A percentile compares a stretch with the other conserved stretches of the same genome.
Evolutionary conservation across 202 grass and related monocot genomes (phyloP).

Genomic region (Setaria viridis): DNA sequence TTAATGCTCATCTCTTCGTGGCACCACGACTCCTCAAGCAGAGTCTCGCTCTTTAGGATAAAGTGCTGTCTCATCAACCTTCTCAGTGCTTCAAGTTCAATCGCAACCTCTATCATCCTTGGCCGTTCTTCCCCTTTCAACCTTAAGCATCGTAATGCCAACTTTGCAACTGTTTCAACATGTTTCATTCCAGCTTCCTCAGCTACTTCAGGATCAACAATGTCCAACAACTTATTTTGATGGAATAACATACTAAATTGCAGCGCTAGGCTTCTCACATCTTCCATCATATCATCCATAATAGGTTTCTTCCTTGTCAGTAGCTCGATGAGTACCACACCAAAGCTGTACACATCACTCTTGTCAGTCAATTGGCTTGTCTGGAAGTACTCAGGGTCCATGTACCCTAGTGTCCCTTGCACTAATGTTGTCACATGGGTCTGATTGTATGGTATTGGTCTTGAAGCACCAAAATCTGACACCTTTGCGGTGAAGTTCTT

Average conservation of each 20-base stretch:
- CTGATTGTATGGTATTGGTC: slow-evolving; percentile 59
- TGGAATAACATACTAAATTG: slow-evolving; percentile 52
- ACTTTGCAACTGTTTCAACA: slow-evolving; percentile 55
- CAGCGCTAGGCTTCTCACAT: slow-evolving; percentile 51
- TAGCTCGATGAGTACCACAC: slow-evolving; percentile 73
- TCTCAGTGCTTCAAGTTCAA: slow-evolving; percentile 69
- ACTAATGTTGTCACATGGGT: slow-evolving; percentile 85
- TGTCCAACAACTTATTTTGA: slow-evolving; percentile 45
- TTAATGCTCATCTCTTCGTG: not conserved
- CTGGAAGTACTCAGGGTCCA: slow-evolving; percentile 85
- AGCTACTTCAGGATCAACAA: slow-evolving; percentile 55
- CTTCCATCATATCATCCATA: slow-evolving; percentile 7
- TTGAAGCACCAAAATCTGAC: slow-evolving; percentile 82
- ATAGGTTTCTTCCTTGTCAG: slow-evolving; percentile 68
- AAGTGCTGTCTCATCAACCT: slow-evolving; percentile 64
- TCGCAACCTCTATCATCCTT: slow-evolving; percentile 66
- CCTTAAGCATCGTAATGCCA: slow-evolving; percentile 60
- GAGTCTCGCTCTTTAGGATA: not conserved
- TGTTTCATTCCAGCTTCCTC: slow-evolving; percentile 62
- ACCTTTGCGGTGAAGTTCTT: slow-evolving; percentile 69
- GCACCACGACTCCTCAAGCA: not conserved
- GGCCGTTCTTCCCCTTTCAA: slow-evolving; percentile 61
- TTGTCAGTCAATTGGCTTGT: slow-evolving; percentile 83
- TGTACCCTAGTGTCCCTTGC: slow-evolving; percentile 81
- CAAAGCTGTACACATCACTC: slow-evolving; percentile 90